Percentiles rank a stretch among this genome's conserved stretches.
phyloP scores from a whole-genome alignment of 495 filamentous ascomycete genomes.

The Cladorrhinum samala region DNA sequence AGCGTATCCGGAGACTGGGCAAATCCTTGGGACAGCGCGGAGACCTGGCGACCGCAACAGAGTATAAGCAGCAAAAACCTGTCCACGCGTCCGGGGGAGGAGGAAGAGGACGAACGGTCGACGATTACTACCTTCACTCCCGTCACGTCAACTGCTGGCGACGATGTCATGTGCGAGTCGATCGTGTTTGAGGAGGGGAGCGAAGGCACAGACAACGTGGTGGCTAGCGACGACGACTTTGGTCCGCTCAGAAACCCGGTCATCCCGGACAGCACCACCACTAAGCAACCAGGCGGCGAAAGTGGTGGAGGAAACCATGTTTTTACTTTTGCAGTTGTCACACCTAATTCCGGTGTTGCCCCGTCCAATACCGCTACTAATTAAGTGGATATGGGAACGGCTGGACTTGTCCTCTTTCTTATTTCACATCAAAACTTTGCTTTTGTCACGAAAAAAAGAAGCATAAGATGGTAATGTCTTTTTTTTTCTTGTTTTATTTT shows the following conservation, averaged over 20 bases:
- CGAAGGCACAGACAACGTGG: background rate
- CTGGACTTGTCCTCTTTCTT: too few relatives aligned
- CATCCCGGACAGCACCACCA: background rate
- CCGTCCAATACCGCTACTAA: too few relatives aligned
- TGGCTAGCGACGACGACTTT: background rate
- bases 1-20: background rate
- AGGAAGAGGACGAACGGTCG: constrained; percentile 1
- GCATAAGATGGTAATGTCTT: too few relatives aligned
- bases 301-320: too few relatives aligned
- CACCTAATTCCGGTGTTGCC: too few relatives aligned
- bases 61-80: background rate
- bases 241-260: background rate
- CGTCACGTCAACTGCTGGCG: constrained; percentile 2
- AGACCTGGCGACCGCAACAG: constrained; percentile 1
- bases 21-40: constrained; percentile 1
- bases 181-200: constrained; percentile 1
- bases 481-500: too few relatives aligned
- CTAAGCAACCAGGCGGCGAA: background rate
- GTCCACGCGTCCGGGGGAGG: background rate
- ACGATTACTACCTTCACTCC: constrained; percentile 2
- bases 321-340: too few relatives aligned
- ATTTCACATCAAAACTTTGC: too few relatives aligned
- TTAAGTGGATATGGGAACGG: too few relatives aligned
- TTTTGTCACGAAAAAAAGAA: too few relatives aligned
- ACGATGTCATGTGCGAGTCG: constrained; percentile 1